Conservation (phyloP, 345 rosid genomes). For the Garcia nutans region DNA sequence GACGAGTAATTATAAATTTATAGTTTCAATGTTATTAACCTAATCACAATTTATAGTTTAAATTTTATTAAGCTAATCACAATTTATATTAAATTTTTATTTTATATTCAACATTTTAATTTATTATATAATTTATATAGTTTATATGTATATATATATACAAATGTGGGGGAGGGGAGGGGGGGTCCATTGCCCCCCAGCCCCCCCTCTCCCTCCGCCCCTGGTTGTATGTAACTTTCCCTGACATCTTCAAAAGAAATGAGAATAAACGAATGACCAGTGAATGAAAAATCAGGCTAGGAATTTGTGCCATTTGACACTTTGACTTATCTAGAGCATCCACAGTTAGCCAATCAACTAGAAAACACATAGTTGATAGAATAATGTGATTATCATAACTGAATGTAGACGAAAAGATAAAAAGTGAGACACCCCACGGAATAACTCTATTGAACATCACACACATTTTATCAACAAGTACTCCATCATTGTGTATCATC, state of each 20-base stretch:
- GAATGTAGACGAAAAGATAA: neutral
- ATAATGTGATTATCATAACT: slow-evolving; percentile 1
- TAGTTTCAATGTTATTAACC: too few relatives aligned
- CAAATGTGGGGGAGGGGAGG: too few relatives aligned
- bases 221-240: slow-evolving; percentile 73
- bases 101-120: too few relatives aligned
- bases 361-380: neutral
- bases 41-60: too few relatives aligned
- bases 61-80: too few relatives aligned
- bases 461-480: neutral
- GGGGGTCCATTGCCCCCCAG: too few relatives aligned
- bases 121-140: too few relatives aligned
- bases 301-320: neutral
- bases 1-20: too few relatives aligned
- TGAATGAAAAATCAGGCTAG: neutral
- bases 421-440: neutral
- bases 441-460: neutral
- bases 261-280: slow-evolving; percentile 11
- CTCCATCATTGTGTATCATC: neutral
- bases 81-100: too few relatives aligned
- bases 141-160: too few relatives aligned
- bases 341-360: neutral
- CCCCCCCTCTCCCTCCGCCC: too few relatives aligned
- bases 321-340: neutral
- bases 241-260: slow-evolving; percentile 57